phyloP scores from a whole-genome alignment of 139 green algal genomes.

The Spirogloea muscicola region DNA sequence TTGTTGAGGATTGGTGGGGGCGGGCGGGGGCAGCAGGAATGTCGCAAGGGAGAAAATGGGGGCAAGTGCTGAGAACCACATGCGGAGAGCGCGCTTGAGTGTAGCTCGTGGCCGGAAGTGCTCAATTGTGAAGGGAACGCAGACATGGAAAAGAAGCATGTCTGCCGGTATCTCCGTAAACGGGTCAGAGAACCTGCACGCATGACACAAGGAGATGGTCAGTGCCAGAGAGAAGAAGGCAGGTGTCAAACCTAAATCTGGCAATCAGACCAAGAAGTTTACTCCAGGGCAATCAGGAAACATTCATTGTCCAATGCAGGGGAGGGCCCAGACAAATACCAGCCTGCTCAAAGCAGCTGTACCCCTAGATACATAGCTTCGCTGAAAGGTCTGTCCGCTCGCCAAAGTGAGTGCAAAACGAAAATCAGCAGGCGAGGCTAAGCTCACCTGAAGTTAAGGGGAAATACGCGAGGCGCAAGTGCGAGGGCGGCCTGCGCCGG shows the following conservation, averaged over 20 bases:
- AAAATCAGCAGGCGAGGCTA: too few species aligned
- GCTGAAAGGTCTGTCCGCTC: too few species aligned
- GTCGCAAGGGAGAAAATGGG: background rate
- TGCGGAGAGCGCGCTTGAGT: slow-evolving; percentile 27
- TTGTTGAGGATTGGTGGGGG: too few species aligned
- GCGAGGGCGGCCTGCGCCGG: slow-evolving; percentile 24
- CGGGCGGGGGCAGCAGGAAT: slow-evolving; percentile 10
- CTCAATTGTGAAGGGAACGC: slow-evolving; percentile 46
- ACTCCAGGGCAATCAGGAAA: too few species aligned
- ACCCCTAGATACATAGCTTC: too few species aligned
- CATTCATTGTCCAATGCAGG: too few species aligned
- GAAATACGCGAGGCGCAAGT: slow-evolving; percentile 33
- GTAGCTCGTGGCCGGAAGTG: slow-evolving; percentile 29
- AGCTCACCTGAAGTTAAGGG: slow-evolving; percentile 36
- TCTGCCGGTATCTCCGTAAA: slow-evolving; percentile 39
- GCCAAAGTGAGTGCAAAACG: too few species aligned
- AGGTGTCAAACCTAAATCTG: too few species aligned
- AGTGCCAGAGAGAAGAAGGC: background rate
- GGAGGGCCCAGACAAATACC: too few species aligned
- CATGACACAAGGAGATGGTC: background rate
- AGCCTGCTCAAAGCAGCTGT: too few species aligned
- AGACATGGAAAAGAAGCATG: slow-evolving; percentile 48
- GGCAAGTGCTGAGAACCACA: slow-evolving; percentile 15
- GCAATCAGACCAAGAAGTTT: too few species aligned
- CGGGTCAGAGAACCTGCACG: slow-evolving; percentile 40